Conservation (phyloP, 2,329 filamentous ascomycete species). For the Ascochyta pisi region DNA sequence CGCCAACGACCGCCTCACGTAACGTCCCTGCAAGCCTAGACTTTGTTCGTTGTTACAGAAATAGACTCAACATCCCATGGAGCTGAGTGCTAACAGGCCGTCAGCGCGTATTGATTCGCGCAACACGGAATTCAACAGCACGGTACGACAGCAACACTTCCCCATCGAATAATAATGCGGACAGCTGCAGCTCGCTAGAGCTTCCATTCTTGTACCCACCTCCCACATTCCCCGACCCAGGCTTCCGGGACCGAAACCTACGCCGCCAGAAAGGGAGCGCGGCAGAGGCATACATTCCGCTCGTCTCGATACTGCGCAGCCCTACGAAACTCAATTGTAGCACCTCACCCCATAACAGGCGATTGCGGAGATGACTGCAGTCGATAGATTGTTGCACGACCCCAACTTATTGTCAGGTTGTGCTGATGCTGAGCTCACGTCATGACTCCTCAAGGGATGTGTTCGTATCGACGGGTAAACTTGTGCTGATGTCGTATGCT, state of each 20-base stretch:
- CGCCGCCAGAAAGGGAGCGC: slow-evolving; percentile 9
- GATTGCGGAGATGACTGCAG: slow-evolving; percentile 9
- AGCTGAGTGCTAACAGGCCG: slow-evolving; percentile 5
- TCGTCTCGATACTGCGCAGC: slow-evolving; percentile 10
- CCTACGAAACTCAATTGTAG: slow-evolving; percentile 8
- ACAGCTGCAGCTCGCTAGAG: slow-evolving; percentile 11
- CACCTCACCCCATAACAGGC: background rate
- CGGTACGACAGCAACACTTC: slow-evolving; percentile 7
- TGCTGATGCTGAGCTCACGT: slow-evolving; percentile 9
- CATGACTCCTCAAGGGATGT: background rate
- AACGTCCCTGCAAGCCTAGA: slow-evolving; percentile 15
- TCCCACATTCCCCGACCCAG: slow-evolving; percentile 17
- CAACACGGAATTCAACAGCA: background rate
- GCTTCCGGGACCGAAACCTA: background rate
- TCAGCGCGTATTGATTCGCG: slow-evolving; percentile 6
- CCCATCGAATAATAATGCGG: slow-evolving; percentile 1
- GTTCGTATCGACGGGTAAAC: background rate
- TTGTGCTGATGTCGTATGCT: background rate
- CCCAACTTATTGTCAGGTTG: background rate
- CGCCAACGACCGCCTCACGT: slow-evolving; percentile 10
- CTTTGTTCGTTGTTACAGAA: slow-evolving; percentile 1
- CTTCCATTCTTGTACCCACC: slow-evolving; percentile 11
- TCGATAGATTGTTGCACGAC: slow-evolving; percentile 4
- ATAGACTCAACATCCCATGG: background rate
- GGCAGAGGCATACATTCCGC: slow-evolving; percentile 7